Base-by-base conservation (phyloP, 108 stramenopile genomes). In the Nitzschia sp. region DNA sequence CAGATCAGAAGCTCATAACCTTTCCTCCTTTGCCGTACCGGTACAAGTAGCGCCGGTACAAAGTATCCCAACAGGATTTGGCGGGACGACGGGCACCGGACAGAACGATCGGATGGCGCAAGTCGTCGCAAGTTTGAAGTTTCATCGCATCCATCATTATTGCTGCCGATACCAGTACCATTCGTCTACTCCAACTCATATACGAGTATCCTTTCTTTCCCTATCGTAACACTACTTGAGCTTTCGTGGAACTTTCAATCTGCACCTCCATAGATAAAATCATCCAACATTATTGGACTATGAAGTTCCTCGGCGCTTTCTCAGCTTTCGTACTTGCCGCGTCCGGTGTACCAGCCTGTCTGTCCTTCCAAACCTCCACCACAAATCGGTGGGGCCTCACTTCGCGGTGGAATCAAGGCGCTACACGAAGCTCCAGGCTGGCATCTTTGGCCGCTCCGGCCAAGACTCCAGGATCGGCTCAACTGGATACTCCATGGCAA, bases 401-500 rank as follows among this genome's bases (percentile, higher is more conserved):
- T 21, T 50, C 19, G 48, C 16, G 48, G 4, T 50, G 13, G 19
- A 16, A 21, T 16, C 4, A 16, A 4, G 19, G 19, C 19, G 6
- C 6, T 41, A 13, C 6, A 13, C 38, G 38, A 41, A 41, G 38
- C 38, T 21, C 48, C 48, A 50, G 48, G 21, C 19, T 50, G 48
- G 48, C 56, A 1, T 58, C 56, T 16, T 28, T 44, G 25, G 44
- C 66, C 17, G 34, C 56, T 54, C 21, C 63, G 21, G 26, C 76
- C 27, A 71, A 71, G 55, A 70, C 70, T 32, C 92, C 95, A 16
- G 95, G 95, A 19, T 89, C 92, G 15, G 95, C 95, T 16, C 58
- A 94, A 32, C 75, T 98, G 6, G 92, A 93, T 64, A 74, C 56
- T 1, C 80, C 86, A 1, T 98, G 98, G 98, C 80, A 84, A 55